Evolutionary conservation across 2,329 filamentous ascomycete genomes (phyloP), one percentile per base, ranked within the genome.

Genomic region (Cercospora beticola): DNA sequence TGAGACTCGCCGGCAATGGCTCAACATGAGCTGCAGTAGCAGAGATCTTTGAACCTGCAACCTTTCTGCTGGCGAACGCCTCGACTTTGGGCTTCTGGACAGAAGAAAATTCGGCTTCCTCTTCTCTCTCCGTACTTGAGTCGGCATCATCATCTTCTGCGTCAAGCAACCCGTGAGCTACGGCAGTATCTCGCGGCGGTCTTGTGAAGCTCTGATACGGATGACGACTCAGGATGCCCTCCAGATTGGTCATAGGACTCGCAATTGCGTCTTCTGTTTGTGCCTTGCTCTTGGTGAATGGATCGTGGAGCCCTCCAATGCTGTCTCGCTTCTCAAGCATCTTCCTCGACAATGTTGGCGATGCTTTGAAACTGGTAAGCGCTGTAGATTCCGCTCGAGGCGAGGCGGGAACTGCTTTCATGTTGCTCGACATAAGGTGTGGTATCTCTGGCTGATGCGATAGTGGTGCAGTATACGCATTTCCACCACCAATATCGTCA

Each of bases 341-440:
- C 36, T 64, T 28, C 43, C 66, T 60, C n/a, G 52, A 62, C 57
- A 62, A 63, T 18, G 33, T 62, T 36, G 30, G 61, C 23, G 23
- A 69, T n/a, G 46, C 40, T 23, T 69, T 65, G 30, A 70, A 67
- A 9, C 46, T 62, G 74, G 74, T 78, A 71, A 79, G 80, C 65
- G 71, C 78, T 68, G 76, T 85, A 71, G 81, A 82, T 5, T 78
- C 77, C 56, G 77, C 78, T 46, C 74, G 71, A 28, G 81, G 81
- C 21, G 79, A 82, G 75, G 71, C 81, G 78, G 75, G 83, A 73
- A 76, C 74, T 72, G 68, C 81, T 77, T 76, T 84, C 49, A 73
- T 79, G 62, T 82, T 83, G 72, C 81, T 82, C 1, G 80, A 81
- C 10, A 82, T 46, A 14, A 61, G 31, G 26, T 71, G 56, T 31